Base-by-base conservation (phyloP, 2,329 filamentous ascomycete species). In the Neonectria sp. region DNA sequence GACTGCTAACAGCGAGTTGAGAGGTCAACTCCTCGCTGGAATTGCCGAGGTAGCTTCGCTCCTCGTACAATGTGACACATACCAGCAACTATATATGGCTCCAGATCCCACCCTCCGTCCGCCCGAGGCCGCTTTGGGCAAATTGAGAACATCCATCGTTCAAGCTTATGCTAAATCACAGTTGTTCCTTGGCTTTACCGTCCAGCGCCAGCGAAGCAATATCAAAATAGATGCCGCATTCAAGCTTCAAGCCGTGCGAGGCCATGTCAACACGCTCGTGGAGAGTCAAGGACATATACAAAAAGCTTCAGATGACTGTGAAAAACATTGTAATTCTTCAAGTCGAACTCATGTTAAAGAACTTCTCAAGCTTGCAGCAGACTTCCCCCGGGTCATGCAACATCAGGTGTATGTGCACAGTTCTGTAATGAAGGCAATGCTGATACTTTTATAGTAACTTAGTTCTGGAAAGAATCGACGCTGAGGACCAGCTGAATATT, bases 91-190 rank as follows among this genome's bases (percentile, higher is more conserved):
- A 8, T 62, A 62, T 17, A 62, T 49, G 7, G 43, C 24, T 5
- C n/a, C 60, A 13, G 35, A 48, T 17, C 13, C 11, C 13, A 12
- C 49, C 15, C 17, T 49, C 15, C 31, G 53, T 6, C 27, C 24
- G 2, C 40, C 21, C 13, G 3, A 21, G 5, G 40, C 29, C 6
- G 11, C 21, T 17, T 56, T 78, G 74, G 9, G 75, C 66, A 8
- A 59, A 63, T 31, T 77, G 63, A n/a, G 79, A 75, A 5, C 72
- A 17, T 48, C 78, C 46, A 27, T 75, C 58, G 35, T 80, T n/a
- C 37, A 56, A 33, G 43, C 24, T 21, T 62, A 56, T 33, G 21
- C 12, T 6, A 27, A 29, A 6, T 29, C 51, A 6, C 43, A 55
- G 3, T 15, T 33, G 17, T 56, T 62, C 43, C 51, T 62, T 25